phyloP scores from a whole-genome alignment of 148 eudicot species.

The Dysphania ambrosioides region DNA sequence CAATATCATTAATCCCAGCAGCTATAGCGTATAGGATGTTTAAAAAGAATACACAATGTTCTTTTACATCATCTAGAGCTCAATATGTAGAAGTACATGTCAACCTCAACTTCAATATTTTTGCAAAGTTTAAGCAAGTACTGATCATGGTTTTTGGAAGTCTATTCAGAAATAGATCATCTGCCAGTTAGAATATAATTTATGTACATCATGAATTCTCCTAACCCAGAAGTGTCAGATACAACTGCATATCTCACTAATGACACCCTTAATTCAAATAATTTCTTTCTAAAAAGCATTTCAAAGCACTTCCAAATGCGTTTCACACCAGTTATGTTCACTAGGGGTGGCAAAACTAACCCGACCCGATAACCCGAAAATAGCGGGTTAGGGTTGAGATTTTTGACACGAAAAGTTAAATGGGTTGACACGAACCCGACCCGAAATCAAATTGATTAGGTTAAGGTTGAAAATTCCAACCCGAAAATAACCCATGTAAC shows the following conservation, averaged over 20 bases:
- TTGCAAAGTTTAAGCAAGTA: not conserved
- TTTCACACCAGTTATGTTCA: not conserved
- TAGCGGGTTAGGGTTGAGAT: too few species aligned
- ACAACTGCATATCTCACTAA: not conserved
- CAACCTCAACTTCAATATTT: not conserved
- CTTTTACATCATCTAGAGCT: not conserved
- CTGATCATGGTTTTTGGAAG: not conserved
- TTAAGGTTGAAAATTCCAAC: too few species aligned
- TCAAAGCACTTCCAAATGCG: not conserved
- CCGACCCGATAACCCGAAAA: too few species aligned
- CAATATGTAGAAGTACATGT: not conserved
- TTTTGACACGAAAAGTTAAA: too few species aligned
- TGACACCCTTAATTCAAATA: not conserved
- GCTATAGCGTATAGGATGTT: not conserved
- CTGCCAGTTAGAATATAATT: too few species aligned
- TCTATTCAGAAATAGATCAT: not conserved
- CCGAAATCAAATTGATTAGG: too few species aligned
- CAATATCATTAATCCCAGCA: not conserved
- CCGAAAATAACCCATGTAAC: too few species aligned
- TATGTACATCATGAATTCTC: not conserved
- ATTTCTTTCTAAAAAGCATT: not conserved
- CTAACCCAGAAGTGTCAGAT: too few species aligned
- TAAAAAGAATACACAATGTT: not conserved
- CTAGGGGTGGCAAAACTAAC: too few species aligned
- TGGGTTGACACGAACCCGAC: too few species aligned